These are phyloP conservation scores for Epithele typhae DNA, from an alignment of 768 basidiomycete genomes.

Conservation along the genomic window DNA sequence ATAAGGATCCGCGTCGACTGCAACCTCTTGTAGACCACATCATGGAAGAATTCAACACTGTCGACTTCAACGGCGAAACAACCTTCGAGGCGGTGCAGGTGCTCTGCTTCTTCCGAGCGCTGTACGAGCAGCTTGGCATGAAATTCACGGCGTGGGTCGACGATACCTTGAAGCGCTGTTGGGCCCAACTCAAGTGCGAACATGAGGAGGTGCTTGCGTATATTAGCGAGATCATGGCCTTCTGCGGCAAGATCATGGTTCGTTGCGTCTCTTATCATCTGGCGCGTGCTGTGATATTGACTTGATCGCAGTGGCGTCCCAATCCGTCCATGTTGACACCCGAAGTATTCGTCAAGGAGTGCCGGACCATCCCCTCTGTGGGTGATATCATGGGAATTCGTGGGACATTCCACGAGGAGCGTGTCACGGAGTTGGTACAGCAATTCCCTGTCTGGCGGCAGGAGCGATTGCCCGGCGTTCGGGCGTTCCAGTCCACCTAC, in stretches of 20 bases:
- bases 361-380: slow-evolving; percentile 47
- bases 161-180: slow-evolving; percentile 59
- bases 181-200: slow-evolving; percentile 65
- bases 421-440: slow-evolving; percentile 57
- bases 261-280: neutral
- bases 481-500: slow-evolving; percentile 83
- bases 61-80: slow-evolving; percentile 79
- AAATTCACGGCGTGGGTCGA: slow-evolving; percentile 80
- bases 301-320: slow-evolving; percentile 50
- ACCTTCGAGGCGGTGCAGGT: slow-evolving; percentile 78
- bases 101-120: slow-evolving; percentile 61
- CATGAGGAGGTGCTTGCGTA: slow-evolving; percentile 82
- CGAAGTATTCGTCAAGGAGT: slow-evolving; percentile 66
- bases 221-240: slow-evolving; percentile 70
- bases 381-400: slow-evolving; percentile 76
- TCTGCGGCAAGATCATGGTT: slow-evolving; percentile 71
- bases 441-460: slow-evolving; percentile 67
- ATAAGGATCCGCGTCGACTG: slow-evolving; percentile 78
- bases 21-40: slow-evolving; percentile 77
- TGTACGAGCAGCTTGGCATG: slow-evolving; percentile 73
- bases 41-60: slow-evolving; percentile 52
- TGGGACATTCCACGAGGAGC: slow-evolving; percentile 53
- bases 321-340: slow-evolving; percentile 55
- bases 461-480: slow-evolving; percentile 66
- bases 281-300: neutral